Evolutionary conservation across 2,329 filamentous ascomycete genomes (phyloP), one percentile per base, ranked within the genome.

Genomic region (Exophiala oligosperma): DNA sequence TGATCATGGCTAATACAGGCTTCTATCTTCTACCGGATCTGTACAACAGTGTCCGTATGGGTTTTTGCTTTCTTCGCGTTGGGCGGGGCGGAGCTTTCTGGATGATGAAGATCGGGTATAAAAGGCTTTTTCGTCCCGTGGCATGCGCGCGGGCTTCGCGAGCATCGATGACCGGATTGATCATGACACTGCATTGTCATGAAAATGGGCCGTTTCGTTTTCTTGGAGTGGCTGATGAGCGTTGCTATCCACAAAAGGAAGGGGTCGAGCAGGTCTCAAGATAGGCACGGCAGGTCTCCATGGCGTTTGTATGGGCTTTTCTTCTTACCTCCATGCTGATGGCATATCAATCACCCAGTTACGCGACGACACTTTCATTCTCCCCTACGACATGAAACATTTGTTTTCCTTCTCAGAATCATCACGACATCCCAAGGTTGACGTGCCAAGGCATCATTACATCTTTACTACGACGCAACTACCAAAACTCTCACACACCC

Each of bases 41-140:
- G 60, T 62, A 60, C 54, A 62, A 60, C 60, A 61, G 57, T 53
- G 46, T 61, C 38, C 56, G 57, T 60, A 61, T 54, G 58, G 56
- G 51, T 56, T 54, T 43, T 54, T 54, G 56, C 41, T 51, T 63
- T 56, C 40, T 49, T 51, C 51, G 52, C 37, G 17, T 54, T 29
- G 57, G 49, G 56, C 28, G 38, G 57, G 49, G 56, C 28, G 38
- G 21, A 41, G 47, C 53, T 59, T 57, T 61, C 61, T 61, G 61
- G 59, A 61, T 59, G 48, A 35, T 35, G 59, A 58, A 46, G 24
- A 54, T 37, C 23, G 54, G 29, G 28, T 28, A 40, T 26, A 40
- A 46, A 26, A 49, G 37, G 29, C 29, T 35, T 35, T 35, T 35
- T 51, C 21, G 40, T 41, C 38, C 21, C 55, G 38, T 35, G 6